Percentiles rank a stretch among this genome's conserved stretches.
Conservation (phyloP, 306 rosid species). For the Castanopsis chinensis region DNA sequence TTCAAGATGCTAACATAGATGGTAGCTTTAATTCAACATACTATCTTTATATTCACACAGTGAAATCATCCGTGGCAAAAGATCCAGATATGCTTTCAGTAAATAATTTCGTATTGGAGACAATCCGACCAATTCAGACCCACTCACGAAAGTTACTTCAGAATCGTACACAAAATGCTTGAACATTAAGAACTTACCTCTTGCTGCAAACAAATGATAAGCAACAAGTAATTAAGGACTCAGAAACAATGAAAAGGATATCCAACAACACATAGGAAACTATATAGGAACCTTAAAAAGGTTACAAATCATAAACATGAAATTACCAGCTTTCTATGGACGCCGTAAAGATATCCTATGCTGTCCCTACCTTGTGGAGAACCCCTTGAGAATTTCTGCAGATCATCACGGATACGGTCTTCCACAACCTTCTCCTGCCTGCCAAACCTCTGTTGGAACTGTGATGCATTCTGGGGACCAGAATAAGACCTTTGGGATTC, state of each 20-base stretch:
- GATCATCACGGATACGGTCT: constrained; percentile 65
- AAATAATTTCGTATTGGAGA: constrained; percentile 53
- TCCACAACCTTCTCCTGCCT: constrained; percentile 81
- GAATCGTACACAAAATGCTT: constrained; percentile 66
- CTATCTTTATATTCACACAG: constrained; percentile 59
- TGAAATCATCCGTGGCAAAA: constrained; percentile 68
- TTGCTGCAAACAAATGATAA: constrained; percentile 84
- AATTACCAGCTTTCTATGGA: constrained; percentile 77
- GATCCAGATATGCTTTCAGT: constrained; percentile 49
- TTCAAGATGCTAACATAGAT: constrained; percentile 64
- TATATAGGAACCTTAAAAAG: constrained; percentile 37
- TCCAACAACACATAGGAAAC: constrained; percentile 22
- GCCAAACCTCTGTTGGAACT: constrained; percentile 70
- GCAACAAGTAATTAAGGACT: constrained; percentile 49
- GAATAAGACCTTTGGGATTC: constrained; percentile 79
- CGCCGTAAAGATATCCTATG: constrained; percentile 73
- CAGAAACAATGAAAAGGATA: constrained; percentile 10
- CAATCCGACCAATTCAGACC: constrained; percentile 52
- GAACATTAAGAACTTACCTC: constrained; percentile 97
- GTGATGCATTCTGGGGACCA: constrained; percentile 60
- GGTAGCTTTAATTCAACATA: constrained; percentile 73
- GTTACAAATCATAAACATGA: constrained; percentile 56
- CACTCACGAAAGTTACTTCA: constrained; percentile 52
- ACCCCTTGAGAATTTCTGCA: constrained; percentile 73
- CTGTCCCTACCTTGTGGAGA: constrained; percentile 99